Percentiles rank a stretch among this genome's conserved stretches.
phyloP scores from a whole-genome alignment of 176 grass and related monocot species.

The Canna indica region DNA sequence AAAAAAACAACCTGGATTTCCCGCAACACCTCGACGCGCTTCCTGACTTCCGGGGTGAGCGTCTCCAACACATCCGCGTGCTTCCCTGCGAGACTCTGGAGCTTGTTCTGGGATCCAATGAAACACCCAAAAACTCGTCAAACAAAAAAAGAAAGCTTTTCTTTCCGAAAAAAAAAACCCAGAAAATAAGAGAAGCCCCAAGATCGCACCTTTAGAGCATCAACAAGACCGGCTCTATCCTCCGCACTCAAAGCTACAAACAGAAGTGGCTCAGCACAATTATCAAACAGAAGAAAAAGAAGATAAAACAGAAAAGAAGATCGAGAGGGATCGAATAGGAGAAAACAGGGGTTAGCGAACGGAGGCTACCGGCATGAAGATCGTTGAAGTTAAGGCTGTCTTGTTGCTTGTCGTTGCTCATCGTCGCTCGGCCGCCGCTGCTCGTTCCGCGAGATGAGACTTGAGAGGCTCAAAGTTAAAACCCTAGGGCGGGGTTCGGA shows the following conservation, averaged over 20 bases:
- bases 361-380: background rate
- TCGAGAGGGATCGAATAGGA: background rate
- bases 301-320: background rate
- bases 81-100: slow-evolving; percentile 17
- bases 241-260: slow-evolving; percentile 15
- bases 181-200: background rate
- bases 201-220: slow-evolving; percentile 16
- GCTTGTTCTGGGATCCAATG: slow-evolving; percentile 3
- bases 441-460: too few relatives aligned
- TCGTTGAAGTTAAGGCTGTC: slow-evolving; percentile 1
- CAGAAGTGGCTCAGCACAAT: background rate
- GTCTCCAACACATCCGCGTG: slow-evolving; percentile 10
- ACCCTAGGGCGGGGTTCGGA: background rate
- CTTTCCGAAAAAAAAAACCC: background rate
- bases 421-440: background rate
- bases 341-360: background rate
- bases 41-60: slow-evolving; percentile 12
- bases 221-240: slow-evolving; percentile 16
- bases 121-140: background rate
- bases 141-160: background rate
- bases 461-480: background rate
- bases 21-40: slow-evolving; percentile 22
- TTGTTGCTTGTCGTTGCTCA: slow-evolving; percentile 13
- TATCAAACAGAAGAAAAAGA: background rate
- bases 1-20: slow-evolving; percentile 16